Base-by-base conservation (phyloP, 495 filamentous ascomycete species). In the Aspergillus affinis region DNA sequence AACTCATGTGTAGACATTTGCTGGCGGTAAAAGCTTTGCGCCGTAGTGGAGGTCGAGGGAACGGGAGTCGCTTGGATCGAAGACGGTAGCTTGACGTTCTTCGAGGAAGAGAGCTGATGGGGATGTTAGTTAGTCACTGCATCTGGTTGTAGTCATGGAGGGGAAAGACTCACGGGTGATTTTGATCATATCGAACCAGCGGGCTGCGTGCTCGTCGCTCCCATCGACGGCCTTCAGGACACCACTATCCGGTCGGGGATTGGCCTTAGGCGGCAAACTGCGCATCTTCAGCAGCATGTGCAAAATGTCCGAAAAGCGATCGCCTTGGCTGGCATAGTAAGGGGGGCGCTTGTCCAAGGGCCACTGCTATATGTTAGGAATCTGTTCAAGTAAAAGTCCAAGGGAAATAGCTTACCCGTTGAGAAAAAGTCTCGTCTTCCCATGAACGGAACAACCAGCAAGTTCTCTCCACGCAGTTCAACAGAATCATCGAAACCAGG, bases 391-490 rank as follows among this genome's bases (percentile, higher is more conserved):
- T 32, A 32, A 10, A 32, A 6, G 17, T 27, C 46, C n/a, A 10
- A 58, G 23, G 12, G 8, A 20, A 12, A 30, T 19, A 20, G 8
- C 69, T 69, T 66, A 74, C 74, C 17, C 75, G 71, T 60, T 74
- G 71, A 19, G 61, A 70, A 70, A 62, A 81, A 65, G 52, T 81
- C 69, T 85, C 80, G 61, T 87, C 82, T 48, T 89, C 86, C 86
- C 87, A 91, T 0, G 82, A 85, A 36, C 85, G 86, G 77, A 90
- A 92, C 0, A 90, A 81, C 87, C 90, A 93, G 54, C 86, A 89
- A n/a, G 88, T 88, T 68, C 90, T 88, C 73, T 94, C 91, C 10
- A 93, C 83, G 58, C 89, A 91, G 69, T 88, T 90, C 44, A 94
- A 76, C 18, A 93, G 80, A 41, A 94, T 82, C 57, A 93, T 72